Evolutionary conservation across 2,329 filamentous ascomycete genomes (phyloP).

Genomic region (Colletotrichum agaves): DNA sequence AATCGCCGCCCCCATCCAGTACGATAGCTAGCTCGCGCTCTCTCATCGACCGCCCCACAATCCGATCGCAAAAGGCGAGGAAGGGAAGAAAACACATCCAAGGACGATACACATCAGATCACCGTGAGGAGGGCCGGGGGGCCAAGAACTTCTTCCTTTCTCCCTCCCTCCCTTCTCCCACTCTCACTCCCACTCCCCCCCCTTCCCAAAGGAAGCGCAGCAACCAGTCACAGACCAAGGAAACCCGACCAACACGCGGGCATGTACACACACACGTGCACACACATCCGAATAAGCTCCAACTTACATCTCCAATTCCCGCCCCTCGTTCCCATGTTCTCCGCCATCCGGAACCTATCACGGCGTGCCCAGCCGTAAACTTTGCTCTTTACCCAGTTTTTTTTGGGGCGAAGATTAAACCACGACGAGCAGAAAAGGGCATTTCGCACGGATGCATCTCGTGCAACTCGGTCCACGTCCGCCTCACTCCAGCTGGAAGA

Average conservation of each 20-base stretch:
- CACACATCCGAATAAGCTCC: not conserved
- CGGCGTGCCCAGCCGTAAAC: conserved; percentile 7
- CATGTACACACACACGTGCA: not conserved
- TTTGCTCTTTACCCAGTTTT: not conserved
- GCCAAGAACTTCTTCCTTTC: not conserved
- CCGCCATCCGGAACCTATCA: conserved; percentile 6
- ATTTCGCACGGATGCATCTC: not conserved
- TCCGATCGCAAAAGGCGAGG: conserved; percentile 4
- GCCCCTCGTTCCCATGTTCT: not conserved
- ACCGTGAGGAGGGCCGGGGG: too few species aligned
- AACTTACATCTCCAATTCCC: not conserved
- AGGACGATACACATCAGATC: conserved; percentile 23
- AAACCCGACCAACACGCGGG: not conserved
- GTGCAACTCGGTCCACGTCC: conserved; percentile 12
- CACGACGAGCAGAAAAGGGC: too few species aligned
- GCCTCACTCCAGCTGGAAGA: conserved; percentile 15
- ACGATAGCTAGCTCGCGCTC: not conserved
- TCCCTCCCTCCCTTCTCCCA: too few species aligned
- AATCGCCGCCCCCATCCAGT: not conserved
- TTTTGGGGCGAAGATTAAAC: not conserved
- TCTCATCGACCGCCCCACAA: conserved; percentile 7
- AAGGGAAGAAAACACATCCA: conserved; percentile 3
- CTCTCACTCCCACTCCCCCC: too few species aligned
- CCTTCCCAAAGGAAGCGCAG: not conserved
- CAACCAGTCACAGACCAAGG: conserved; percentile 10